Base-by-base conservation (phyloP, 495 filamentous ascomycete genomes). In the Penicilliopsis zonata region DNA sequence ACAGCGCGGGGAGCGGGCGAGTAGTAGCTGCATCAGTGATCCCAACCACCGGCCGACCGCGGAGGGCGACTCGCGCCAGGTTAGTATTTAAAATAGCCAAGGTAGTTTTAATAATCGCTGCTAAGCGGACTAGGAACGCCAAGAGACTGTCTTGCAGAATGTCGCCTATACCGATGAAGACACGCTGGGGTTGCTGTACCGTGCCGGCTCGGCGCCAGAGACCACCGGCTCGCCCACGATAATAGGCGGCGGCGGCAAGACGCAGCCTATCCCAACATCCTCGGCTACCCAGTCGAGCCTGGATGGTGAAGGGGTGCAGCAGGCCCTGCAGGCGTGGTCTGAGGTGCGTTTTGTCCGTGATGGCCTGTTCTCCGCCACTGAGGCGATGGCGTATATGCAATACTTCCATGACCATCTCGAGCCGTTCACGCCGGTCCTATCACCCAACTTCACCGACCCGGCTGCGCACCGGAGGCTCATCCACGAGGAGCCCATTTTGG, bases 331-430 rank as follows among this genome's bases (percentile, higher is more conserved):
- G 38, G 78, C 78, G 2, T 90, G 83, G 83, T 69, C 74, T 5
- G 64, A 77, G 37, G 80, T 84, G 46, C 70, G 82, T 29, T 87
- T 88, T 51, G 82, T 88, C 13, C 72, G 78, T 28, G 80, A 78
- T n/a, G 83, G 83, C 9, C 87, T 84, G 83, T 85, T 90, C 44
- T 86, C 80, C 1, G 78, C 82, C 7, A 66, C 70, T 35, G 83
- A 90, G 50, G 83, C 77, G 13, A 27, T 34, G 13, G 44, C 42
- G 30, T 30, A 30, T 25, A 18, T 36, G 5, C 35, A n/a, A 33
- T 80, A 78, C 48, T 90, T 86, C 51, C 86, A 86, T 49, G 65
- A 69, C 28, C 77, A 79, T 39, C 64, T 86, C 2, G 76, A 79
- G 3, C 82, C 82, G 5, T 59, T 90, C 36, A 86, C 84, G 6